These are phyloP conservation scores for Paratinospora sagittata DNA, from an alignment of 164 flowering plant genomes.

Conservation along the genomic window DNA sequence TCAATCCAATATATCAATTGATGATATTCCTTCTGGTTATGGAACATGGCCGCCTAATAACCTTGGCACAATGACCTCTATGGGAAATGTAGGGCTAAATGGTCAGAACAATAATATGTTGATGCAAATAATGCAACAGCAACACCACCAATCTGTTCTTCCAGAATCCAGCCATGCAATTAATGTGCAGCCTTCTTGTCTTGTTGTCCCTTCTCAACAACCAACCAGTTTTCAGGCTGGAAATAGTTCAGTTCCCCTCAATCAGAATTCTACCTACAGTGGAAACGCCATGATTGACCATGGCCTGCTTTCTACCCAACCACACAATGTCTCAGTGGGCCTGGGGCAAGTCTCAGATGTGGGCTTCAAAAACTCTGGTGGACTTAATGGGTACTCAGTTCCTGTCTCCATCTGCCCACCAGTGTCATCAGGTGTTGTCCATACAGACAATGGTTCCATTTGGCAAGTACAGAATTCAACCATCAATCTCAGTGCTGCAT, in stretches of 20 bases:
- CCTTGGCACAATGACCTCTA: slow-evolving; percentile 30
- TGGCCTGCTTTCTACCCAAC: slow-evolving; percentile 36
- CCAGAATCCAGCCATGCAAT: slow-evolving; percentile 44
- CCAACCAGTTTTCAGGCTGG: slow-evolving; percentile 36
- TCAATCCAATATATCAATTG: slow-evolving; percentile 33
- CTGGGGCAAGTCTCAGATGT: slow-evolving; percentile 30
- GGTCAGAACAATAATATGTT: slow-evolving; percentile 35
- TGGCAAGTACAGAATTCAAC: slow-evolving; percentile 35
- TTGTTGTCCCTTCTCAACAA: slow-evolving; percentile 51
- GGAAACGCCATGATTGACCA: slow-evolving; percentile 33
- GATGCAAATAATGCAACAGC: slow-evolving; percentile 37
- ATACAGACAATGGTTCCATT: slow-evolving; percentile 25
- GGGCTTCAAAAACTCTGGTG: slow-evolving; percentile 27
- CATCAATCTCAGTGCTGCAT: slow-evolving; percentile 19
- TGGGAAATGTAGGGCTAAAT: slow-evolving; percentile 28
- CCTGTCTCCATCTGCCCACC: slow-evolving; percentile 37
- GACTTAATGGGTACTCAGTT: slow-evolving; percentile 33
- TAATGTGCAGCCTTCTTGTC: slow-evolving; percentile 74
- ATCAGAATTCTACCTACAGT: slow-evolving; percentile 33
- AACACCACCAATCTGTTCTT: slow-evolving; percentile 29
- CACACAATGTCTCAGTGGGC: slow-evolving; percentile 33
- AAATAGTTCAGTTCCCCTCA: slow-evolving; percentile 38
- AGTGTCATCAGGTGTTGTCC: slow-evolving; percentile 33
- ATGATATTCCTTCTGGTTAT: slow-evolving; percentile 38
- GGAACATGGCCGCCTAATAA: slow-evolving; percentile 46